Conservation (phyloP, 108 stramenopile genomes). For the Cylindrotheca closterium region DNA sequence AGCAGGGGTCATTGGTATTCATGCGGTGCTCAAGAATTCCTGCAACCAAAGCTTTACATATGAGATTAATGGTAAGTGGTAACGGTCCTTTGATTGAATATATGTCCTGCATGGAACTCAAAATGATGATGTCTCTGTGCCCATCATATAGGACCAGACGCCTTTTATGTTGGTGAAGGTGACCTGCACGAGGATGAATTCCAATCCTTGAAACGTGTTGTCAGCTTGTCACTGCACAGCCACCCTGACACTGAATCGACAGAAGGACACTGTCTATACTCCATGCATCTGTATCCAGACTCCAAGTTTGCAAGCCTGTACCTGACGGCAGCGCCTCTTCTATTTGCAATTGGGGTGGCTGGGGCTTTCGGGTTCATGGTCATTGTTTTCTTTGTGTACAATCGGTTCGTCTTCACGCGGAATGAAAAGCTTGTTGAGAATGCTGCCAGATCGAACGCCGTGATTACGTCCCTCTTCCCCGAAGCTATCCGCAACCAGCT, state of each 20-base stretch:
- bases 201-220: too few species aligned
- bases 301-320: not conserved
- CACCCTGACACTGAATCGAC: too few species aligned
- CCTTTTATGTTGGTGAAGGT: too few species aligned
- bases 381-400: slow-evolving; percentile 22
- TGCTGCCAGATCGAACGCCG: too few species aligned
- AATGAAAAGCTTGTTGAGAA: slow-evolving; percentile 11
- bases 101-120: too few species aligned
- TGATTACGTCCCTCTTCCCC: slow-evolving; percentile 31
- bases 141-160: too few species aligned
- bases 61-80: slow-evolving; percentile 33
- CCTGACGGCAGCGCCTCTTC: not conserved
- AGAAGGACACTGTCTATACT: not conserved
- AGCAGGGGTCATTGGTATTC: slow-evolving; percentile 39
- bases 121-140: too few species aligned
- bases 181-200: too few species aligned
- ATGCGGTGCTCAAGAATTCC: slow-evolving; percentile 40
- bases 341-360: slow-evolving; percentile 35
- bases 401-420: slow-evolving; percentile 11
- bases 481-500: slow-evolving; percentile 8
- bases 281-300: slow-evolving; percentile 8
- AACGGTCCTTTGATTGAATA: too few species aligned
- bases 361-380: slow-evolving; percentile 38
- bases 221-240: too few species aligned
- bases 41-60: slow-evolving; percentile 37